Percentiles rank a stretch among this genome's conserved stretches.
Evolutionary conservation across 768 basidiomycete genomes (phyloP).

Genomic region (Mycena haematopus): DNA sequence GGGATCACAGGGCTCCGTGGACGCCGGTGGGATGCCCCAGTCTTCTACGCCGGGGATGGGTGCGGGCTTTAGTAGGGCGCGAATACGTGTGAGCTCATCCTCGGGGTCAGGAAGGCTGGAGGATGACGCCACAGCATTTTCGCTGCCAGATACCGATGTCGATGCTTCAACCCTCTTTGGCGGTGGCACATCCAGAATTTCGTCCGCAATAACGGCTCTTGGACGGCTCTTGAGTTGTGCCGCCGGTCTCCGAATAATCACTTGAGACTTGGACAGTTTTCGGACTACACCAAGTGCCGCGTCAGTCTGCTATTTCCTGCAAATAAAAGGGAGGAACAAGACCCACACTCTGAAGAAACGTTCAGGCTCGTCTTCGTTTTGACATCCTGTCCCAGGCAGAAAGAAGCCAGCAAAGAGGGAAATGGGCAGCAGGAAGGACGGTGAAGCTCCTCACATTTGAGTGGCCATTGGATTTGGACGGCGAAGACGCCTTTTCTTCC

Average conservation of each 20-base stretch:
- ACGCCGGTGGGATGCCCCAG: conserved; percentile 78
- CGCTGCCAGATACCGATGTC: conserved; percentile 23
- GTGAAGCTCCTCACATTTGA: conserved; percentile 69
- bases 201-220: conserved; percentile 57
- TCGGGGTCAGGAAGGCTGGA: conserved; percentile 35
- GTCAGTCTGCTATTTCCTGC: neutral
- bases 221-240: conserved; percentile 54
- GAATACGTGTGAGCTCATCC: conserved; percentile 61
- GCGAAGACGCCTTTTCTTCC: conserved; percentile 48
- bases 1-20: conserved; percentile 63
- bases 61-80: conserved; percentile 64
- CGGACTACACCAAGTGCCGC: conserved; percentile 39
- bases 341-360: conserved; percentile 51
- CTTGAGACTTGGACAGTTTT: conserved; percentile 56
- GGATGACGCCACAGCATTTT: conserved; percentile 31
- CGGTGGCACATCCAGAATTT: conserved; percentile 38
- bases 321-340: neutral
- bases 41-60: conserved; percentile 68
- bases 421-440: conserved; percentile 49
- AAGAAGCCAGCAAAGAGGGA: conserved; percentile 70
- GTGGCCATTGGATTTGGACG: conserved; percentile 35
- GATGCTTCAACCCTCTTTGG: conserved; percentile 20
- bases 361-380: conserved; percentile 48
- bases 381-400: conserved; percentile 71
- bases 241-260: conserved; percentile 62